phyloP scores from a whole-genome alignment of 2,329 filamentous ascomycete species.

The Epichloe baconii region DNA sequence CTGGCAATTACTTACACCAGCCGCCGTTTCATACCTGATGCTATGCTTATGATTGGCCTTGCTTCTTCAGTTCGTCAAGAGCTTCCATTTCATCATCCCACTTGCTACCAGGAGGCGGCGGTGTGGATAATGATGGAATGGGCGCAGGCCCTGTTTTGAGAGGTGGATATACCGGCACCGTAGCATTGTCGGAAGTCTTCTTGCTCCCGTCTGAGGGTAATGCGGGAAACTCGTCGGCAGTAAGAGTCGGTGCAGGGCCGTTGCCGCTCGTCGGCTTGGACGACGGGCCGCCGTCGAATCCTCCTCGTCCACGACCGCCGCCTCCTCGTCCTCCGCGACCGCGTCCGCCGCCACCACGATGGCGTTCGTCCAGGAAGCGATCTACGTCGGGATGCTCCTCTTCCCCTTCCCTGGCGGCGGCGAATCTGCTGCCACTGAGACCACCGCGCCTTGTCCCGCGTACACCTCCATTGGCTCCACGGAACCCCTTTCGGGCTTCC shows the following conservation, averaged over 20 bases:
- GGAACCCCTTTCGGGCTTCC: slow-evolving; percentile 27
- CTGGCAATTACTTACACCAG: neutral
- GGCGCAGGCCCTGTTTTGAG: neutral
- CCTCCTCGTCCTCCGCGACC: slow-evolving; percentile 20
- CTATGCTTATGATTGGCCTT: neutral
- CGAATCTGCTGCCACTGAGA: slow-evolving; percentile 30
- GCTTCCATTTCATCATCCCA: slow-evolving; percentile 49
- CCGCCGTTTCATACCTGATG: neutral
- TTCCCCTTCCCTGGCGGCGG: slow-evolving; percentile 24
- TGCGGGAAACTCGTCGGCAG: slow-evolving; percentile 23
- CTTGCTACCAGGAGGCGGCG: slow-evolving; percentile 24
- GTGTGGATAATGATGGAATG: slow-evolving; percentile 13
- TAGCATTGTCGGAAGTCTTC: slow-evolving; percentile 10
- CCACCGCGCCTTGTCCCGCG: slow-evolving; percentile 24
- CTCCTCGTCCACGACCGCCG: slow-evolving; percentile 18
- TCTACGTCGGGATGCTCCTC: slow-evolving; percentile 22
- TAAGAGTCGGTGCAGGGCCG: slow-evolving; percentile 12
- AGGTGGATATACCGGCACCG: slow-evolving; percentile 2
- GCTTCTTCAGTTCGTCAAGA: slow-evolving; percentile 26
- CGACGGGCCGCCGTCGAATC: slow-evolving; percentile 7
- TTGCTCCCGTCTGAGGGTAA: slow-evolving; percentile 17
- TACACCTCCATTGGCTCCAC: slow-evolving; percentile 28
- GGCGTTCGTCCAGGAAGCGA: slow-evolving; percentile 23
- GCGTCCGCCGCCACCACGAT: slow-evolving; percentile 20
- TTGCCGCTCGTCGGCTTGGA: slow-evolving; percentile 6